Evolutionary conservation across 345 rosid species (phyloP), one percentile per base, ranked within the genome.

Genomic region (Ceriops zippeliana): DNA sequence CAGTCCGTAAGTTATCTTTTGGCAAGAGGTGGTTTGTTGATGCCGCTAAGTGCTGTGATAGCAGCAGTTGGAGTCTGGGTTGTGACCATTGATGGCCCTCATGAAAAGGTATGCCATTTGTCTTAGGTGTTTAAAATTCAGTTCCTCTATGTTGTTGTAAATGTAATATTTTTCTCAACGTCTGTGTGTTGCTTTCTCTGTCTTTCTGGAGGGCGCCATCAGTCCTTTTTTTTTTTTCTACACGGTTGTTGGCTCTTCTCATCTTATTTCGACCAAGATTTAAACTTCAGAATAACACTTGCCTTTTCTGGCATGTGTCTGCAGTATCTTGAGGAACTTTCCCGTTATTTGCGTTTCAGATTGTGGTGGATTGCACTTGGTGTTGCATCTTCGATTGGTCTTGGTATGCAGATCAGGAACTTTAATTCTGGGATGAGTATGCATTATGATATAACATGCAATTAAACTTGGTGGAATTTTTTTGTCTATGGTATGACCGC

Each of bases 311-410:
- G 30, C 68, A 57, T 69, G 61, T 68, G 80, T 61, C 58, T 68
- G 68, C 90, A 95, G 98, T 98, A 91, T 77, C 72, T 95, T 28
- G 90, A 89, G 66, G 96, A 95, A 81, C 78, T 92, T 32, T 80
- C 84, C 57, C 79, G 74, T 66, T 95, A 90, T 79, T 61, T 78
- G 1, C 82, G 72, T 60, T 91, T 80, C 83, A 87, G 90, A 65
- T 80, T 92, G 69, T 95, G 99, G 98, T 95, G 98, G 99, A 67
- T 83, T 61, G 86, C 93, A 49, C 98, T 95, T 75, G 99, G 99
- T 47, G 96, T 95, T 62, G 99, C 99, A 67, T 92, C 99, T 71
- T 95, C 99, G 34, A 92, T 95, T 73, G 98, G 99, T 76, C 96
- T 95, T 62, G 99, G 99, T 95, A 79, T 90, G 96, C 35, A 74